Percentiles rank a stretch among this genome's conserved stretches.
Evolutionary conservation across 768 basidiomycete genomes (phyloP).

Genomic region (Hypholoma fasciculare): DNA sequence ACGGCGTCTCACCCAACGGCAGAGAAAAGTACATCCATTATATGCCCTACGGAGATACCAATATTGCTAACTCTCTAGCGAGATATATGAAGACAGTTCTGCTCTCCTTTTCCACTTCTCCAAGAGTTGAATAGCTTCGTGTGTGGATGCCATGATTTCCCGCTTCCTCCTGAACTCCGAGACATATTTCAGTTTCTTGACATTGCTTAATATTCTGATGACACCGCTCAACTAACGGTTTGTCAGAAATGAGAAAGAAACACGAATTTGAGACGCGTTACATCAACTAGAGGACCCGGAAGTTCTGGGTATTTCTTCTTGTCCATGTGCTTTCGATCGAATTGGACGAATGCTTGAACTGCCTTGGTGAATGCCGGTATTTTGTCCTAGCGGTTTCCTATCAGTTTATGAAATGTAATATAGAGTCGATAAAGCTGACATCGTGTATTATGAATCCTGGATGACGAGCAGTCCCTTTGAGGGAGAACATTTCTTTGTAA

Average conservation of each 20-base stretch:
- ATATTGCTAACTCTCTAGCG: neutral
- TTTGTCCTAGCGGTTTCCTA: neutral
- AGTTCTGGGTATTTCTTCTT: conserved; percentile 7
- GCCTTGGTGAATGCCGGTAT: neutral
- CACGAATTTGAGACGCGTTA: neutral
- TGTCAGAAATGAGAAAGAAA: neutral
- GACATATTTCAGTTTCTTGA: conserved; percentile 8
- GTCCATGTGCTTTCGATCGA: conserved; percentile 8
- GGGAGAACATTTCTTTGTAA: conserved; percentile 1
- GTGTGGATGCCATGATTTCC: neutral
- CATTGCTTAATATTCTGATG: neutral
- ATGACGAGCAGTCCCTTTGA: neutral
- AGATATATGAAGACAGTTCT: conserved; percentile 1
- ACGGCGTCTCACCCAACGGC: neutral
- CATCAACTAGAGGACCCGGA: conserved; percentile 3
- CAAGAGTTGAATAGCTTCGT: neutral
- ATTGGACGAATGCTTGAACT: neutral
- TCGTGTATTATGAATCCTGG: conserved; percentile 3
- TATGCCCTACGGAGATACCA: neutral
- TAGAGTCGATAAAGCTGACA: neutral
- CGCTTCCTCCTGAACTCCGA: conserved; percentile 1
- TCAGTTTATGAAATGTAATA: neutral
- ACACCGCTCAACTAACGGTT: neutral
- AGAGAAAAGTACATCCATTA: too few species aligned
- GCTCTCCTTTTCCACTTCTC: conserved; percentile 5